A percentile compares a stretch with the other conserved stretches of the same genome.
These are phyloP conservation scores for Oropetium thomaeum DNA, from an alignment of 176 grass and related monocot species.

Conservation along the genomic window DNA sequence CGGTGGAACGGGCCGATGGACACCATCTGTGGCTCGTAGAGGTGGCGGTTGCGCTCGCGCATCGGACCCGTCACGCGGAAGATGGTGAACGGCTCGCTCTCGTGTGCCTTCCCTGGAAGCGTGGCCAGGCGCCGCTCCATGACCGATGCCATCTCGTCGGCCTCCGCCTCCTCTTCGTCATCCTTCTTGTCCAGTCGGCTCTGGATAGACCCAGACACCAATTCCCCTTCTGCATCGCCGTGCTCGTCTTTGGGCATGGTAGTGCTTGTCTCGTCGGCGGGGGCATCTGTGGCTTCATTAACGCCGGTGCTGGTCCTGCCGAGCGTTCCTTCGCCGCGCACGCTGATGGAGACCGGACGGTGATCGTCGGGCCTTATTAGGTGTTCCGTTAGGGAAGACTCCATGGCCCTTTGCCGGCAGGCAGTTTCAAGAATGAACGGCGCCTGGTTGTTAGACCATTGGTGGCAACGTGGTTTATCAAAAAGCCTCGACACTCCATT, in stretches of 20 bases:
- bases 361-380: background rate
- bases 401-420: background rate
- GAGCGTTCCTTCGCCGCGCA: background rate
- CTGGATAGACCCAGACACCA: background rate
- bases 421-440: background rate
- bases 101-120: slow-evolving; percentile 29
- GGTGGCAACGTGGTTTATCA: background rate
- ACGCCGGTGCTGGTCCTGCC: background rate
- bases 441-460: background rate
- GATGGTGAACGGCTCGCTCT: slow-evolving; percentile 54
- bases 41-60: slow-evolving; percentile 49
- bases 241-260: background rate
- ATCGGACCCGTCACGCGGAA: slow-evolving; percentile 44
- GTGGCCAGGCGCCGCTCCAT: slow-evolving; percentile 23
- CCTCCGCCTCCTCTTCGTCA: background rate
- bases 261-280: background rate
- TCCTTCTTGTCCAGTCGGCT: background rate
- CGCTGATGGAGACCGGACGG: background rate
- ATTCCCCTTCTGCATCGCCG: background rate
- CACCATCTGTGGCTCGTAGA: slow-evolving; percentile 47
- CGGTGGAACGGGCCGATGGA: slow-evolving; percentile 51
- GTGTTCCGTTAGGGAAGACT: slow-evolving; percentile 5
- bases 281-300: background rate
- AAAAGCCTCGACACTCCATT: background rate
- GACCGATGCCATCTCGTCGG: slow-evolving; percentile 28